Conservation (phyloP, 495 filamentous ascomycete genomes). For the Apiosordaria backusii region DNA sequence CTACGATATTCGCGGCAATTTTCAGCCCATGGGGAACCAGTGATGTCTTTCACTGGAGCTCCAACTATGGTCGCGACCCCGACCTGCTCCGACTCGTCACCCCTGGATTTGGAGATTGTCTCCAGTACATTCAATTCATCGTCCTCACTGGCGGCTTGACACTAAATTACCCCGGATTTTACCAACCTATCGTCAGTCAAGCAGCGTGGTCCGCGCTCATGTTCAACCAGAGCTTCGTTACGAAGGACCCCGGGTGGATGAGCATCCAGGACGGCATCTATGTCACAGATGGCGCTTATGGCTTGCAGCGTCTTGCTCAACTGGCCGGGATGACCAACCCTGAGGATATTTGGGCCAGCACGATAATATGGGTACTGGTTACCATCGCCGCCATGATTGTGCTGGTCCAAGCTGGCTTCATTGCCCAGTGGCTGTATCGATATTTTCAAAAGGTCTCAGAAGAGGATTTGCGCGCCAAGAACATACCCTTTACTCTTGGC, state of each 20-base stretch:
- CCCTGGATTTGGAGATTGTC: conserved; percentile 92
- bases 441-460: conserved; percentile 66
- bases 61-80: conserved; percentile 91
- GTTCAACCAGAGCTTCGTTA: conserved; percentile 90
- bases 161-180: conserved; percentile 89
- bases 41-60: conserved; percentile 88
- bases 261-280: conserved; percentile 85
- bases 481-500: conserved; percentile 86
- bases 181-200: conserved; percentile 84
- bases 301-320: conserved; percentile 73
- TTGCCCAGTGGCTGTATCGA: conserved; percentile 68
- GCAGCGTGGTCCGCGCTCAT: conserved; percentile 84
- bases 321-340: conserved; percentile 74
- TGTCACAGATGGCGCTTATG: conserved; percentile 63
- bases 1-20: conserved; percentile 76
- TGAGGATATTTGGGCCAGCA: conserved; percentile 87
- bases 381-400: conserved; percentile 65
- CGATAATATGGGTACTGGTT: conserved; percentile 78
- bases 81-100: conserved; percentile 91
- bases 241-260: conserved; percentile 55
- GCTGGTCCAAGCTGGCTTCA: conserved; percentile 75
- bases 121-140: conserved; percentile 95
- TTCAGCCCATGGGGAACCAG: conserved; percentile 91
- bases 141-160: conserved; percentile 82
- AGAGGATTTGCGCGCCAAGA: conserved; percentile 84